These are phyloP conservation scores for Paecilomyces dactylethromorphus DNA, from an alignment of 2,329 filamentous ascomycete species.

Conservation along the genomic window DNA sequence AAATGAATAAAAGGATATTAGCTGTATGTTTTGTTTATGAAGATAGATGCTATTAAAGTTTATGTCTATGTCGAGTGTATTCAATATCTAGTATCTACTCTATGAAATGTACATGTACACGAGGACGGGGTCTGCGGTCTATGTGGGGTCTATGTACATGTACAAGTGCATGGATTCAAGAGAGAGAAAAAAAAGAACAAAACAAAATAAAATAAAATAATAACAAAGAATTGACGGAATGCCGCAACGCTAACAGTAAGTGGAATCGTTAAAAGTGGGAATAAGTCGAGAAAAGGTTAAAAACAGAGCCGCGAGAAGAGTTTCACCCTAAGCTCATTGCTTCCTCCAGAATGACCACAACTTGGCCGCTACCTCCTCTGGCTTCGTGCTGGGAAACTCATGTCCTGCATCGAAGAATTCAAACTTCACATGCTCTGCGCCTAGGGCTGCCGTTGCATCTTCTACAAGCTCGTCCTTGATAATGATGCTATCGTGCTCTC, in stretches of 20 bases:
- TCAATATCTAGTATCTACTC: too few species aligned
- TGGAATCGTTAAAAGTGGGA: neutral
- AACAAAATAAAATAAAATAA: neutral
- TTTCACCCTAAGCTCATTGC: constrained; percentile 5
- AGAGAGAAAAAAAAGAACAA: neutral
- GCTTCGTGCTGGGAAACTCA: constrained; percentile 60
- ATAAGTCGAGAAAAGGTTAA: neutral
- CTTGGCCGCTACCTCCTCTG: constrained; percentile 51
- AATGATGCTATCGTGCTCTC: constrained; percentile 60
- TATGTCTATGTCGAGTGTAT: too few species aligned
- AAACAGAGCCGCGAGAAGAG: neutral
- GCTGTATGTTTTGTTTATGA: too few species aligned
- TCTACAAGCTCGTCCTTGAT: constrained; percentile 56
- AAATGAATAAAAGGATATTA: too few species aligned
- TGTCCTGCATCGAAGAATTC: constrained; percentile 58
- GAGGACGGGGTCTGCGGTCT: too few species aligned
- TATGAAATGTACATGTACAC: too few species aligned
- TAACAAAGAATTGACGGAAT: neutral
- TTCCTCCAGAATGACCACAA: constrained; percentile 39
- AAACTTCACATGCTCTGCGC: constrained; percentile 50
- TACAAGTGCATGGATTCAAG: too few species aligned
- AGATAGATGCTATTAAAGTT: too few species aligned
- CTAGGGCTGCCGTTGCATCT: constrained; percentile 54
- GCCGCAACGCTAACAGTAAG: neutral
- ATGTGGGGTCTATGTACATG: too few species aligned